These are phyloP conservation scores for Exophiala dermatitidis DNA, from an alignment of 2,329 filamentous ascomycete species.

Conservation along the genomic window DNA sequence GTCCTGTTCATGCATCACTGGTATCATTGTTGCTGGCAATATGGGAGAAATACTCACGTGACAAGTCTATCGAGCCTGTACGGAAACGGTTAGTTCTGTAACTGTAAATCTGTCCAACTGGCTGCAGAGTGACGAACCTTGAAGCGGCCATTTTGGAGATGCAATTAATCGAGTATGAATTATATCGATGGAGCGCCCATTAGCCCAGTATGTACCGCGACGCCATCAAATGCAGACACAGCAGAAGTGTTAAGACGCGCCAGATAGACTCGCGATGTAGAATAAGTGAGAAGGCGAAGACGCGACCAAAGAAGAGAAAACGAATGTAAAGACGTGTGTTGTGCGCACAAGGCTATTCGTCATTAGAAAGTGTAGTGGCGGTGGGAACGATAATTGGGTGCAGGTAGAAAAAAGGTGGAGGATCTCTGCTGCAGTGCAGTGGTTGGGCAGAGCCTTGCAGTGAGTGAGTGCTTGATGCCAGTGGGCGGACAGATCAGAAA, in stretches of 20 bases:
- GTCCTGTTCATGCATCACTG: slow-evolving; percentile 6
- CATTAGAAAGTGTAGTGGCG: background rate
- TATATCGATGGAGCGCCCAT: background rate
- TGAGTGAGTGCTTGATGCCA: background rate
- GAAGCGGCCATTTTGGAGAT: slow-evolving; percentile 19
- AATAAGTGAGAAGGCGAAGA: background rate
- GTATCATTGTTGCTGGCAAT: background rate
- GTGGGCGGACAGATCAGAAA: slow-evolving; percentile 3
- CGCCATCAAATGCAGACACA: slow-evolving; percentile 17
- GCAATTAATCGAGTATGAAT: background rate
- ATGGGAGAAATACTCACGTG: slow-evolving; percentile 56
- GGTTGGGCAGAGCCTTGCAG: slow-evolving; percentile 1
- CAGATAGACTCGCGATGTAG: background rate
- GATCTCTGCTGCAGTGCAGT: background rate
- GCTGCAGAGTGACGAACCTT: slow-evolving; percentile 18
- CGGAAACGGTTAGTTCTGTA: slow-evolving; percentile 14
- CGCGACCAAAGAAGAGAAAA: background rate
- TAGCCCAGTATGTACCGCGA: slow-evolving; percentile 1
- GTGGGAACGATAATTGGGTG: background rate
- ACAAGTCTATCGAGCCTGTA: slow-evolving; percentile 72
- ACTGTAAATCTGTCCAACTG: slow-evolving; percentile 5
- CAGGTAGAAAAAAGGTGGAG: background rate
- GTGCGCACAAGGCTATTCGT: background rate
- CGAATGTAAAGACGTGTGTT: background rate
- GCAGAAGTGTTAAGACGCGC: background rate